A percentile compares a stretch with the other conserved stretches of the same genome.
These are phyloP conservation scores for Mucor indicus DNA, from an alignment of 371 early-diverging fungal species.

Conservation along the genomic window DNA sequence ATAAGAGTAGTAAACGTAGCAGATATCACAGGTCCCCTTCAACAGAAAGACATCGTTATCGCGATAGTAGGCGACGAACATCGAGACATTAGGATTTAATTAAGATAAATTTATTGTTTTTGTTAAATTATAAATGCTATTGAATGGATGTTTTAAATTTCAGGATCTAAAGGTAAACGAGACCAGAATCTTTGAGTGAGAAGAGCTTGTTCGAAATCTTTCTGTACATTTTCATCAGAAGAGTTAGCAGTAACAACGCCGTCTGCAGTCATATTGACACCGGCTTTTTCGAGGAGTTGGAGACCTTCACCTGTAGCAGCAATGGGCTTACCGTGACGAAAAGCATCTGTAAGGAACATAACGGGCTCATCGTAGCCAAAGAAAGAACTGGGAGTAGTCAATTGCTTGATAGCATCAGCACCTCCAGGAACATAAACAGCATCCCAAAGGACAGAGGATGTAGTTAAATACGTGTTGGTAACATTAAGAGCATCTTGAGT, in stretches of 20 bases:
- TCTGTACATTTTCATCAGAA: neutral
- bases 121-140: too few species aligned
- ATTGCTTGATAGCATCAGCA: conserved; percentile 11
- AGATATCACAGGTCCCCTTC: too few species aligned
- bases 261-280: neutral
- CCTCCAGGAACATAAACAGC: conserved; percentile 43
- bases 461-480: conserved; percentile 23
- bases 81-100: too few species aligned
- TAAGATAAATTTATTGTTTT: too few species aligned
- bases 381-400: conserved; percentile 6
- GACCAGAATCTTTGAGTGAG: conserved; percentile 38
- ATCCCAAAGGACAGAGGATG: conserved; percentile 36
- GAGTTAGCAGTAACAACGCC: conserved; percentile 3
- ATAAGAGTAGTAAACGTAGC: neutral
- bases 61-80: too few species aligned
- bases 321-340: conserved; percentile 39
- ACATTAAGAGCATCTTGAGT: conserved; percentile 19
- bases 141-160: neutral
- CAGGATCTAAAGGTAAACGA: conserved; percentile 30
- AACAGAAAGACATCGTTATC: too few species aligned
- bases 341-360: conserved; percentile 31
- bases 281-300: conserved; percentile 15
- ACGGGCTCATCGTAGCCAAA: conserved; percentile 38
- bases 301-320: conserved; percentile 26
- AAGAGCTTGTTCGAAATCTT: conserved; percentile 20